phyloP scores from a whole-genome alignment of 441 rosid species.

The Pelargonium citronellum region DNA sequence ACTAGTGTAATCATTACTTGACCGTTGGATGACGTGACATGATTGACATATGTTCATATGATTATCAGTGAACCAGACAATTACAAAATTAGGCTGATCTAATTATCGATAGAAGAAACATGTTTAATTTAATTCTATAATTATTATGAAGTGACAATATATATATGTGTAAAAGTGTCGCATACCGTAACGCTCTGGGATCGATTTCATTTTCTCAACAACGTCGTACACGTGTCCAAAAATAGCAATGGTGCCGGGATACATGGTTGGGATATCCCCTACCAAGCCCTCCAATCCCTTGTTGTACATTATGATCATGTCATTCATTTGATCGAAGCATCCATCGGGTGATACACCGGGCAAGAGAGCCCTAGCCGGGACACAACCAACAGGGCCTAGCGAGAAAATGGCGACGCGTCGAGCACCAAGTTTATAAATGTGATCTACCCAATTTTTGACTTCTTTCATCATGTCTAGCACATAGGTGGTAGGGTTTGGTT shows the following conservation, averaged over 20 bases:
- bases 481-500: slow-evolving; percentile 34
- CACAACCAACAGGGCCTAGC: slow-evolving; percentile 45
- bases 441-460: slow-evolving; percentile 27
- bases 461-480: slow-evolving; percentile 39
- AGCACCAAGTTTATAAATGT: slow-evolving; percentile 39
- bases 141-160: neutral
- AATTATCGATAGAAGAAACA: neutral
- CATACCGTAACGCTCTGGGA: slow-evolving; percentile 47
- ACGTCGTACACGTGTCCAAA: slow-evolving; percentile 45
- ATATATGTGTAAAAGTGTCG: neutral
- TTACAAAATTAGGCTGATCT: neutral
- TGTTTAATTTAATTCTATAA: neutral
- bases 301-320: slow-evolving; percentile 49
- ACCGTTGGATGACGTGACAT: too few species aligned
- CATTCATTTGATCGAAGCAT: slow-evolving; percentile 48
- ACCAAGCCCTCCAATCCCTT: slow-evolving; percentile 40
- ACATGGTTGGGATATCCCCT: slow-evolving; percentile 25
- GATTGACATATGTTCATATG: too few species aligned
- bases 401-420: slow-evolving; percentile 43
- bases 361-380: slow-evolving; percentile 47
- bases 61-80: too few species aligned
- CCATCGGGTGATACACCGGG: slow-evolving; percentile 33
- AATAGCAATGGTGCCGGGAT: slow-evolving; percentile 39
- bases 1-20: too few species aligned
- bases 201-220: slow-evolving; percentile 37